Conservation (phyloP, 768 basidiomycete genomes). For the Leccinum pellstonianum region DNA sequence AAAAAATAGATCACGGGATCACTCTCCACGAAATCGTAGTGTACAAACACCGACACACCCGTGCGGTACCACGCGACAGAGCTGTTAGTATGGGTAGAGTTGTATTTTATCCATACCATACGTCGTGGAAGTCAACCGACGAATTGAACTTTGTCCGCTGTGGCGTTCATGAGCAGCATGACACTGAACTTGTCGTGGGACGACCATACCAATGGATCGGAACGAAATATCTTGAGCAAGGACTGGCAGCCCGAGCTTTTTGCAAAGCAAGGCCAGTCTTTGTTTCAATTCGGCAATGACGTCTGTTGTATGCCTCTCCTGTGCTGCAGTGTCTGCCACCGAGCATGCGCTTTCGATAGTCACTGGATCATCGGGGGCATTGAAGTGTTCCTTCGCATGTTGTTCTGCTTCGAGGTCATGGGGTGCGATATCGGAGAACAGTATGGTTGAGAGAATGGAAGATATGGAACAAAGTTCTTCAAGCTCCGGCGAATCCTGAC, state of each 20-base stretch:
- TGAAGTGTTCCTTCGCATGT: slow-evolving; percentile 70
- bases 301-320: slow-evolving; percentile 36
- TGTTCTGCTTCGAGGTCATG: slow-evolving; percentile 74
- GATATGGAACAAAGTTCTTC: slow-evolving; percentile 55
- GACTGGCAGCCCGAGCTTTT: slow-evolving; percentile 33
- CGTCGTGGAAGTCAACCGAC: background rate
- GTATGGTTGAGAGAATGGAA: slow-evolving; percentile 53
- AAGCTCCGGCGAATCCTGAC: slow-evolving; percentile 16
- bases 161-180: background rate
- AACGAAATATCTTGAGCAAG: slow-evolving; percentile 1
- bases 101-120: background rate
- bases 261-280: slow-evolving; percentile 34
- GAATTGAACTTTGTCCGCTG: background rate
- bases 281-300: slow-evolving; percentile 41
- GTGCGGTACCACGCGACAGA: slow-evolving; percentile 2
- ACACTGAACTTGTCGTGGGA: background rate
- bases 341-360: slow-evolving; percentile 42
- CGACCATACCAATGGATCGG: background rate
- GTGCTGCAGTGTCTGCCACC: slow-evolving; percentile 6
- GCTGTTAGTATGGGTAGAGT: background rate
- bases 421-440: slow-evolving; percentile 71
- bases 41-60: background rate
- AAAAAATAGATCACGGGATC: background rate
- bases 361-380: slow-evolving; percentile 30
- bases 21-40: background rate